These are phyloP conservation scores for Calycina herbarum DNA, from an alignment of 2,329 filamentous ascomycete genomes.

Conservation along the genomic window DNA sequence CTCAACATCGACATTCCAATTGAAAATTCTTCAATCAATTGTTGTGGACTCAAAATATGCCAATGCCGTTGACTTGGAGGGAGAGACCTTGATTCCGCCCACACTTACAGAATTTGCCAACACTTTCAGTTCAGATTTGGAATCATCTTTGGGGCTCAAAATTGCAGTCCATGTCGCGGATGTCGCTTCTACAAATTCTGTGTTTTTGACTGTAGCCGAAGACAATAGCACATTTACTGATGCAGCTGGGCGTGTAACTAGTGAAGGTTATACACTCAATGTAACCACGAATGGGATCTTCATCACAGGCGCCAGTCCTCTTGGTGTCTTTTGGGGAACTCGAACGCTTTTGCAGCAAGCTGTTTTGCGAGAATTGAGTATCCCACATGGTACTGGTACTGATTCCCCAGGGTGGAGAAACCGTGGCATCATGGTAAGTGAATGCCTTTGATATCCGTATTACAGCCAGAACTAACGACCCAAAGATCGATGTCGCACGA, in stretches of 20 bases:
- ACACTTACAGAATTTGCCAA: slow-evolving; percentile 48
- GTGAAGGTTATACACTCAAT: slow-evolving; percentile 50
- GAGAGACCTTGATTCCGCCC: slow-evolving; percentile 53
- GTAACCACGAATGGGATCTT: slow-evolving; percentile 43
- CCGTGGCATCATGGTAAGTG: slow-evolving; percentile 46
- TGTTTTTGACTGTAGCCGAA: slow-evolving; percentile 49
- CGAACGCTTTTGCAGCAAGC: slow-evolving; percentile 54
- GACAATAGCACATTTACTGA: slow-evolving; percentile 44
- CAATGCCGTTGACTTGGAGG: slow-evolving; percentile 43
- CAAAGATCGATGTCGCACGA: slow-evolving; percentile 51
- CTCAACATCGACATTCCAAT: slow-evolving; percentile 32
- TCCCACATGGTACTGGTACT: slow-evolving; percentile 45
- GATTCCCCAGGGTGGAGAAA: slow-evolving; percentile 54
- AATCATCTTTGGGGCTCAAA: slow-evolving; percentile 35
- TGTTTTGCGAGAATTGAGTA: slow-evolving; percentile 39
- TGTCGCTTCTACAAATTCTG: slow-evolving; percentile 24
- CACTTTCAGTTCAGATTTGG: slow-evolving; percentile 46
- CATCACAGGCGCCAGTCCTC: slow-evolving; percentile 53
- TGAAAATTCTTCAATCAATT: slow-evolving; percentile 39
- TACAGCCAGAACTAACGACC: too few species aligned
- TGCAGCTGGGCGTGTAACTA: slow-evolving; percentile 47
- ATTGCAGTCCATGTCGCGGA: slow-evolving; percentile 34
- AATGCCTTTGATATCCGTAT: too few species aligned
- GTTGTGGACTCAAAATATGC: slow-evolving; percentile 47
- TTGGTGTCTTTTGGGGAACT: slow-evolving; percentile 60